Conservation (phyloP, 208 protist genomes). For the Acanthamoeba quina region DNA sequence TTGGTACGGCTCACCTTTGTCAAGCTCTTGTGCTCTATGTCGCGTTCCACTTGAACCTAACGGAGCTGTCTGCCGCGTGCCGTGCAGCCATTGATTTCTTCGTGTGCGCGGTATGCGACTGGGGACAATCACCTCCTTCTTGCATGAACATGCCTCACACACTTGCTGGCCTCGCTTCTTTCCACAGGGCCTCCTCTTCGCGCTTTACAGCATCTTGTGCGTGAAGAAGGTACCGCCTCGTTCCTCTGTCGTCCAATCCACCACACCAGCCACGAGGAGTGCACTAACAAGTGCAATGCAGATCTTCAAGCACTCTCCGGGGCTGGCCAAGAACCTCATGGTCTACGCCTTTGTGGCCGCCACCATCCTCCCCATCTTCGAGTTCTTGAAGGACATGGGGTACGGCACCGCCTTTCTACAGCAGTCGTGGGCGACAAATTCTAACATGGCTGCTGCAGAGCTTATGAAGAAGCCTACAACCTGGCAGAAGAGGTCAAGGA, state of each 20-base stretch:
- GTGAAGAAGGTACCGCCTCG: conserved; percentile 12
- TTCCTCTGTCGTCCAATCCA: background rate
- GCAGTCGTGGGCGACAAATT: too few species aligned
- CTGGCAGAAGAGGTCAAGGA: conserved; percentile 9
- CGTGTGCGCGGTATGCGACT: background rate
- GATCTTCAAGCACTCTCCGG: conserved; percentile 60
- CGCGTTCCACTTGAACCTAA: background rate
- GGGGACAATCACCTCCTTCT: background rate
- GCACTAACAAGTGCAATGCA: background rate
- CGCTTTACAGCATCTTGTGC: conserved; percentile 55
- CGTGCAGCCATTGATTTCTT: conserved; percentile 59
- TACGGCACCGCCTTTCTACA: background rate
- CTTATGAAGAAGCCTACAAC: conserved; percentile 57
- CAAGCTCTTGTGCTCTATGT: background rate
- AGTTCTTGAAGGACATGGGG: conserved; percentile 53
- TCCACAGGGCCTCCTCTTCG: conserved; percentile 34
- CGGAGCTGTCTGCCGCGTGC: background rate
- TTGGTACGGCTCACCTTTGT: background rate
- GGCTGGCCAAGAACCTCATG: conserved; percentile 56
- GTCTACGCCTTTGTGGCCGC: conserved; percentile 48
- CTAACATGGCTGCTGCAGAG: background rate
- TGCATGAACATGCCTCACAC: too few species aligned
- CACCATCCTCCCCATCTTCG: conserved; percentile 46
- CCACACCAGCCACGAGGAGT: background rate
- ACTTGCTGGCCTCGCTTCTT: background rate